Base-by-base conservation (phyloP, 2,329 filamentous ascomycete species). In the Neobulgaria alba region DNA sequence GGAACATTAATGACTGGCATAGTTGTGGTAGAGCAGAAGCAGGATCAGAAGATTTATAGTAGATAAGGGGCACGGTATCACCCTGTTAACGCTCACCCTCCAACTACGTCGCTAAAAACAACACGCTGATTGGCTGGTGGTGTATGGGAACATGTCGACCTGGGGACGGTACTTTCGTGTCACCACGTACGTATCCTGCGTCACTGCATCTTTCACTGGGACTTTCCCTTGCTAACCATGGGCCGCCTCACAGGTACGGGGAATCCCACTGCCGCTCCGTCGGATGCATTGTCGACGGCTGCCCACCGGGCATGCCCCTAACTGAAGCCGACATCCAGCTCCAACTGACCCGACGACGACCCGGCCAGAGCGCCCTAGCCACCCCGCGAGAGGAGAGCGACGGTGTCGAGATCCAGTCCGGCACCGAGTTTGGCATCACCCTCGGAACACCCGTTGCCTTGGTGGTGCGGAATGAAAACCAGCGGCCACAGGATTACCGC, bases 341-440 rank as follows among this genome's bases (percentile, higher is more conserved):
- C 36, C 88, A 95, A 67, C 85, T 96, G 77, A 93, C 83, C 49
- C 82, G 90, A 50, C 77, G 90, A 46, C 77, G 90, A 45, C 90
- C 90, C 4, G 90, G 90, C 33, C 90, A 98, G 66, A 87, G 79
- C 53, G 79, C 80, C 48, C 83, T 96, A 57, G 94, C 89, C 2
- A 96, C 92, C 1, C 90, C 90, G n/a, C 79, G 92, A 53, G 79
- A 95, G 63, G 90, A 96, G 66, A 90, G 90, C 63, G 92, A 96
- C 63, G 72, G 73, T 36, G 89, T 96, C 17, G 77, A 88, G 57
- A 95, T 96, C 56, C 86, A 95, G 65, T 94, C 87, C 2, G 90
- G 90, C 36, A 90, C 83, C 35, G 92, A 96, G 64, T 85, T 85
- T 56, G 90, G 90, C 33, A 68, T 90, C 53, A 95, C 89, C 3